phyloP scores from a whole-genome alignment of 805 yeast species.

The Hanseniaspora meyeri region DNA sequence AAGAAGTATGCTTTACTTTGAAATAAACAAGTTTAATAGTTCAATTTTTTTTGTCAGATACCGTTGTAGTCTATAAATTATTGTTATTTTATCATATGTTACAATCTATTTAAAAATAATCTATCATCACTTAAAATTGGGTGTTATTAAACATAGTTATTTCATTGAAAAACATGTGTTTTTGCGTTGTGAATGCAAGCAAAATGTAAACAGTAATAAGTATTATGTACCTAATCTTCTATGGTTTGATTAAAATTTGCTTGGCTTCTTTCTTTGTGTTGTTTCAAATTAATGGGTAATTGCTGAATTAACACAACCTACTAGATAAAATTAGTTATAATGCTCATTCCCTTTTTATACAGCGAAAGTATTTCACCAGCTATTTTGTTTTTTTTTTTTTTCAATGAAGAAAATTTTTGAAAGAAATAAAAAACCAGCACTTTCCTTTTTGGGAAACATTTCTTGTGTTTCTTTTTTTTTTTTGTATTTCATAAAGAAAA shows the following conservation, averaged over 20 bases:
- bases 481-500: not conserved
- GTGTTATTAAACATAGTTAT: too few species aligned
- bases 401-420: not conserved
- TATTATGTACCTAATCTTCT: not conserved
- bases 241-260: not conserved
- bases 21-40: not conserved
- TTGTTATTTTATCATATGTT: constrained; percentile 31
- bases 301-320: too few species aligned
- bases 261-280: too few species aligned
- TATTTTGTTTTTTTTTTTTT: too few species aligned
- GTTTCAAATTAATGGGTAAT: too few species aligned
- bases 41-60: constrained; percentile 51
- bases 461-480: not conserved
- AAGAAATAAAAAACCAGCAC: not conserved
- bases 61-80: constrained; percentile 93
- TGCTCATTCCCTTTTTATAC: not conserved
- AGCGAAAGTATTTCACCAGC: not conserved
- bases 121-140: constrained; percentile 24
- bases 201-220: too few species aligned
- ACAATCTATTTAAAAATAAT: constrained; percentile 32
- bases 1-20: too few species aligned
- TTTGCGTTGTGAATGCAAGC: not conserved
- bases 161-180: not conserved
- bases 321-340: too few species aligned
- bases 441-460: not conserved